These are phyloP conservation scores for Incumbomyces delicatus DNA, from an alignment of 2,329 filamentous ascomycete species.

Conservation along the genomic window DNA sequence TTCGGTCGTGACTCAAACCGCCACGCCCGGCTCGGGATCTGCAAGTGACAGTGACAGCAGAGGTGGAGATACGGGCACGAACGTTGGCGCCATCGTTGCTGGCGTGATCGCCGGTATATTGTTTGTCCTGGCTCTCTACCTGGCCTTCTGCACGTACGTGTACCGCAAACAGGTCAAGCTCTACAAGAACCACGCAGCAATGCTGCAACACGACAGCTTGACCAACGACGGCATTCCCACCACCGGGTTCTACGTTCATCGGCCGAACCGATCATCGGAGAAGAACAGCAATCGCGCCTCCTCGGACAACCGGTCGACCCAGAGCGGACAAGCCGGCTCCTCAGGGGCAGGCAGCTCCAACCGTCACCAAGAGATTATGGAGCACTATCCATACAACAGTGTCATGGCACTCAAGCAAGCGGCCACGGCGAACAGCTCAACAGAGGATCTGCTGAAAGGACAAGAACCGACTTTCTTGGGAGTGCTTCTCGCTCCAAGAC, in stretches of 20 bases:
- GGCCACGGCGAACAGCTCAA: constrained; percentile 31
- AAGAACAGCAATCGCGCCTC: background rate
- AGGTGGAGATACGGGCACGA: constrained; percentile 27
- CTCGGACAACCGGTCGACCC: background rate
- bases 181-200: constrained; percentile 60
- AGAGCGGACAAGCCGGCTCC: background rate
- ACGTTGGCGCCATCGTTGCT: constrained; percentile 47
- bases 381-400: constrained; percentile 25
- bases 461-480: constrained; percentile 64
- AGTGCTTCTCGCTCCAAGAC: constrained; percentile 56
- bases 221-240: constrained; percentile 28
- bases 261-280: background rate
- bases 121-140: constrained; percentile 57
- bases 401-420: constrained; percentile 12
- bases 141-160: constrained; percentile 68
- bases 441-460: constrained; percentile 50
- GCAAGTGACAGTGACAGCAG: background rate
- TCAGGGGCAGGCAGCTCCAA: background rate
- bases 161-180: constrained; percentile 61
- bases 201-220: constrained; percentile 49
- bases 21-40: constrained; percentile 31
- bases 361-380: constrained; percentile 9
- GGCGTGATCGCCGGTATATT: constrained; percentile 57
- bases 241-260: constrained; percentile 7
- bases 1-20: constrained; percentile 30